A percentile compares a stretch with the other conserved stretches of the same genome.
Evolutionary conservation across 1,284 basidiomycete species (phyloP).

Genomic region (Ceratobasidium sp.): DNA sequence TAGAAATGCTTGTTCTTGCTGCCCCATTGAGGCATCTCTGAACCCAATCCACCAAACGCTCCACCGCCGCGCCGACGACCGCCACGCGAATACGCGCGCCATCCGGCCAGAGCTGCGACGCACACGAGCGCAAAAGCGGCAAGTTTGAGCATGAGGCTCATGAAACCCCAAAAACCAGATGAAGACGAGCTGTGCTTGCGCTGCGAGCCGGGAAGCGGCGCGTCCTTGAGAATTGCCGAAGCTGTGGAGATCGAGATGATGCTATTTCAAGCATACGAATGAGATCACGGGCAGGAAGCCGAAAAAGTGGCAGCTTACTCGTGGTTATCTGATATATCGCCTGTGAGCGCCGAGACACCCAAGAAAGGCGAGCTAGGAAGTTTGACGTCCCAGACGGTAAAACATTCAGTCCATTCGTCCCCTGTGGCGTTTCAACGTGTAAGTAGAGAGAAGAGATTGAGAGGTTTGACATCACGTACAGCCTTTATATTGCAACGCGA

Average conservation of each 20-base stretch:
- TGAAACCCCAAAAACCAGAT: conserved; percentile 42
- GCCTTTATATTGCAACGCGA: conserved; percentile 78
- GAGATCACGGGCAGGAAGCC: conserved; percentile 40
- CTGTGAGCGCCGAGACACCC: conserved; percentile 92
- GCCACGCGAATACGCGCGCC: conserved; percentile 63
- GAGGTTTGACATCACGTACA: conserved; percentile 57
- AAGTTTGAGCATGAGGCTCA: conserved; percentile 60
- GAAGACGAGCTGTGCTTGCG: conserved; percentile 50
- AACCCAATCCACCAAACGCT: conserved; percentile 29
- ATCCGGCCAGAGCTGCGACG: conserved; percentile 67
- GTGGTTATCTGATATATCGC: conserved; percentile 87
- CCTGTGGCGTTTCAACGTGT: conserved; percentile 55
- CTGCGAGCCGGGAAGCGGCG: conserved; percentile 24
- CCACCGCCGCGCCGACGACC: conserved; percentile 50
- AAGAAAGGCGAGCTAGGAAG: conserved; percentile 68
- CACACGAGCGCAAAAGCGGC: conserved; percentile 64
- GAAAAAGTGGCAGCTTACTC: conserved; percentile 66
- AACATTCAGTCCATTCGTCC: conserved; percentile 95
- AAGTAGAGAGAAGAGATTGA: neutral
- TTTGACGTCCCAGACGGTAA: conserved; percentile 70
- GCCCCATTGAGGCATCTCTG: conserved; percentile 39
- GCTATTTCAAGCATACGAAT: conserved; percentile 46
- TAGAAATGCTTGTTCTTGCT: conserved; percentile 45
- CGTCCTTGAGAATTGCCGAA: conserved; percentile 45
- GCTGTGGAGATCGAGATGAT: conserved; percentile 49